Conservation (phyloP, 257 asterid species). For the Solanum sejunctum region DNA sequence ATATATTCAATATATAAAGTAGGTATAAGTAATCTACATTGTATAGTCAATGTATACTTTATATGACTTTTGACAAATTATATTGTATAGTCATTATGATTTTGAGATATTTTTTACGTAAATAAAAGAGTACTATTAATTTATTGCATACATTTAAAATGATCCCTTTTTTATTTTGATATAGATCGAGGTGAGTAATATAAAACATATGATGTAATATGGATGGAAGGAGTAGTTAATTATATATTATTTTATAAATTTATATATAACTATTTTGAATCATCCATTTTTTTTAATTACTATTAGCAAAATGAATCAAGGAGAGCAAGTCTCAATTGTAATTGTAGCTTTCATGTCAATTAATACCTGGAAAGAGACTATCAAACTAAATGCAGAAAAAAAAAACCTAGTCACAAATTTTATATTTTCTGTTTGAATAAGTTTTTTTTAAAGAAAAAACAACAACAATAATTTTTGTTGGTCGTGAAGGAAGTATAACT, state of each 20-base stretch:
- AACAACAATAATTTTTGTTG: background rate
- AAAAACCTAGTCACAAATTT: conserved; percentile 7
- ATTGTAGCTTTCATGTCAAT: conserved; percentile 24
- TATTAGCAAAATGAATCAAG: background rate
- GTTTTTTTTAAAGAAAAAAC: background rate
- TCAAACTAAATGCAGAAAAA: conserved; percentile 23
- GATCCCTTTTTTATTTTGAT: too few relatives aligned
- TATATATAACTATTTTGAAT: background rate
- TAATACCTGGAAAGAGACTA: conserved; percentile 12
- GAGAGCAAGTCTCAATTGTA: background rate
- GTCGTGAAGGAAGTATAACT: conserved; percentile 13
- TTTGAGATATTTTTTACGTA: too few relatives aligned
- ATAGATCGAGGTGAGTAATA: background rate
- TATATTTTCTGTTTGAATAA: conserved; percentile 10
- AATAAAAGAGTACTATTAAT: too few relatives aligned
- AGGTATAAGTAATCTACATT: too few relatives aligned
- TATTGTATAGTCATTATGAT: too few relatives aligned
- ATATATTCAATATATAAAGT: too few relatives aligned
- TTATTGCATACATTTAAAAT: too few relatives aligned
- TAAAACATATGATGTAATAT: too few relatives aligned
- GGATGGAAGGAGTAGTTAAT: background rate
- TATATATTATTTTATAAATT: too few relatives aligned
- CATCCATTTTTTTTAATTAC: background rate
- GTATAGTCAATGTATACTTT: too few relatives aligned
- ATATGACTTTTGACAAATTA: too few relatives aligned